These are phyloP conservation scores for Mycena leptocephala DNA, from an alignment of 768 basidiomycete species.

Conservation along the genomic window DNA sequence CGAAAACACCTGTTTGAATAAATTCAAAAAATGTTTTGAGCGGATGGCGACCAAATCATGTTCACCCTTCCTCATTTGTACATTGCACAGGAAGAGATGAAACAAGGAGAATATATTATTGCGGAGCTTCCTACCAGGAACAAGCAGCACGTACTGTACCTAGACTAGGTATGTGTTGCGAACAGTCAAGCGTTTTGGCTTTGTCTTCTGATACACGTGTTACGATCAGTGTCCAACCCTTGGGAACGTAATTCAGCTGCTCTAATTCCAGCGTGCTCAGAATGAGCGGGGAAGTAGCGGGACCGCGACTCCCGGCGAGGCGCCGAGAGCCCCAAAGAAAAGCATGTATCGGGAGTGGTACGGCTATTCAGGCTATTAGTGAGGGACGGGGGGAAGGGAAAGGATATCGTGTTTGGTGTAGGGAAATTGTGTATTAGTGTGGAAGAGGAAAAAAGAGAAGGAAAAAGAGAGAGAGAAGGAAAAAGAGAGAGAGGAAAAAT, in stretches of 20 bases:
- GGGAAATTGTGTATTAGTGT: too few relatives aligned
- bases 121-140: background rate
- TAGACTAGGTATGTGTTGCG: background rate
- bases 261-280: too few relatives aligned
- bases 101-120: background rate
- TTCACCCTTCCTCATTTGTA: background rate
- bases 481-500: too few relatives aligned
- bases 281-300: too few relatives aligned
- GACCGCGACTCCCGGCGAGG: too few relatives aligned
- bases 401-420: too few relatives aligned
- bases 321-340: too few relatives aligned
- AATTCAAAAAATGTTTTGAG: background rate
- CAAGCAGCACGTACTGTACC: background rate
- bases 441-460: too few relatives aligned
- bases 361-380: too few relatives aligned
- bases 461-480: too few relatives aligned
- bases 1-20: background rate
- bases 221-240: background rate
- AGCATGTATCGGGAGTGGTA: too few relatives aligned
- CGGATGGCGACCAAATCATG: background rate
- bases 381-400: too few relatives aligned
- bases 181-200: background rate
- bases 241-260: background rate
- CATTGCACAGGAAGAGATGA: background rate
- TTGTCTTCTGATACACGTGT: background rate